Evolutionary conservation across 2,329 filamentous ascomycete species (phyloP).

Genomic region (Fusarium praegraminearum): DNA sequence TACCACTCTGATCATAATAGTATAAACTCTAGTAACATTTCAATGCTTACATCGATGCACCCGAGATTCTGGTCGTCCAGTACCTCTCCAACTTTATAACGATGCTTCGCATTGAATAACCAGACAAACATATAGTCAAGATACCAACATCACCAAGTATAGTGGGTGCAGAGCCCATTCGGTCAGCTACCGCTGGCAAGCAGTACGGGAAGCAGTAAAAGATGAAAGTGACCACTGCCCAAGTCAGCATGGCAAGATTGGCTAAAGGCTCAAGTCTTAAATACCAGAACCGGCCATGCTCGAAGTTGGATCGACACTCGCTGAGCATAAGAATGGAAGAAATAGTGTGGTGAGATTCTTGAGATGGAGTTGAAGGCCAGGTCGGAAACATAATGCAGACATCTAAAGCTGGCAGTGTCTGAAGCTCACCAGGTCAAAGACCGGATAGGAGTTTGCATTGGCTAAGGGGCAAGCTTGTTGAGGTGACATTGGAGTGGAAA

Average conservation of each 20-base stretch:
- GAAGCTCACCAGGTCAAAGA: slow-evolving; percentile 5
- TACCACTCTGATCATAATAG: no score
- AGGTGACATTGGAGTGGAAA: slow-evolving; percentile 9
- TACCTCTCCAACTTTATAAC: slow-evolving; percentile 7
- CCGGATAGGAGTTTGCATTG: slow-evolving; percentile 6
- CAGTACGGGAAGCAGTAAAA: slow-evolving; percentile 21
- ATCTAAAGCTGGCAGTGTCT: slow-evolving; percentile 4
- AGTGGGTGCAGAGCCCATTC: slow-evolving; percentile 14
- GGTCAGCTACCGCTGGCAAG: not conserved
- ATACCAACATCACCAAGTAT: not conserved
- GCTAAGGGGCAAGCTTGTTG: slow-evolving; percentile 10
- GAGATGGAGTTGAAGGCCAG: slow-evolving; percentile 16
- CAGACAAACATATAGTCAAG: not conserved
- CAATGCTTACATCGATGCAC: not conserved
- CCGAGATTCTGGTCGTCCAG: not conserved
- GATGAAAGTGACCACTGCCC: not conserved
- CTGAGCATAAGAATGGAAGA: not conserved
- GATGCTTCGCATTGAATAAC: slow-evolving; percentile 4
- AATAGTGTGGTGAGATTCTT: slow-evolving; percentile 1
- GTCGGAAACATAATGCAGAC: slow-evolving; percentile 8
- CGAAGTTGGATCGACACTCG: slow-evolving; percentile 1
- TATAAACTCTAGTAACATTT: not conserved
- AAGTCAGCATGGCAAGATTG: slow-evolving; percentile 5
- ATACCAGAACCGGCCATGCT: slow-evolving; percentile 15
- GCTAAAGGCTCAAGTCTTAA: not conserved